These are phyloP conservation scores for Tuber umbilicatum DNA, from an alignment of 495 filamentous ascomycete species.

Conservation along the genomic window DNA sequence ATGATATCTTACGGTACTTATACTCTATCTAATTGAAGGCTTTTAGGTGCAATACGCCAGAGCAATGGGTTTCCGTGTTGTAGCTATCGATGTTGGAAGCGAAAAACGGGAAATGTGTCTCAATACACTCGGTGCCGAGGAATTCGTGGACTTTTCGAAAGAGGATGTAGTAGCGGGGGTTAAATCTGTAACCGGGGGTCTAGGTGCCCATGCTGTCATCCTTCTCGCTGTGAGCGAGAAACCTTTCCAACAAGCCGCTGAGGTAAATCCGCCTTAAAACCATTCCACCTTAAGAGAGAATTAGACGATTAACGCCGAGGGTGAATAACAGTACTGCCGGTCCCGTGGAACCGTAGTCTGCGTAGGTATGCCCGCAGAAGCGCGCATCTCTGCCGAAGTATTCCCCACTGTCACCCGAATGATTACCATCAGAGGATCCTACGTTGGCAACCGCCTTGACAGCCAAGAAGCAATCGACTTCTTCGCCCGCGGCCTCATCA, in stretches of 20 bases:
- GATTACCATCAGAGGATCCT: slow-evolving; percentile 87
- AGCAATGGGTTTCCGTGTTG: slow-evolving; percentile 73
- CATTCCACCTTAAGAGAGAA: background rate
- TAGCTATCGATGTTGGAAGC: slow-evolving; percentile 72
- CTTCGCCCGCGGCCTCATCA: slow-evolving; percentile 73
- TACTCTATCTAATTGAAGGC: background rate
- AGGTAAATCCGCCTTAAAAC: slow-evolving; percentile 39
- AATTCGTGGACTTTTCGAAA: slow-evolving; percentile 73
- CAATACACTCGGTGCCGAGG: slow-evolving; percentile 57
- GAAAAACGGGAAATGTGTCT: slow-evolving; percentile 66
- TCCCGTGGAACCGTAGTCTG: slow-evolving; percentile 71
- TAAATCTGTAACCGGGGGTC: slow-evolving; percentile 68
- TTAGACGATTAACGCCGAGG: background rate
- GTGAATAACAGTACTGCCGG: slow-evolving; percentile 57
- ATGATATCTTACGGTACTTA: background rate
- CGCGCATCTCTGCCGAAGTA: slow-evolving; percentile 72
- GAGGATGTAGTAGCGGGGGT: slow-evolving; percentile 77
- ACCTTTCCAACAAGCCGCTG: slow-evolving; percentile 88
- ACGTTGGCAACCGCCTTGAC: slow-evolving; percentile 85
- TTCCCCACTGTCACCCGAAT: slow-evolving; percentile 80
- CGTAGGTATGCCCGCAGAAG: slow-evolving; percentile 75
- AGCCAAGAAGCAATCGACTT: slow-evolving; percentile 81
- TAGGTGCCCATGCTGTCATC: slow-evolving; percentile 82
- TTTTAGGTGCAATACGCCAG: slow-evolving; percentile 67
- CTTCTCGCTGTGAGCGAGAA: slow-evolving; percentile 77